Percentiles rank a stretch among this genome's conserved stretches.
Conservation (phyloP, 1,139 yeast species). For the Martiniozyma asiatica region DNA sequence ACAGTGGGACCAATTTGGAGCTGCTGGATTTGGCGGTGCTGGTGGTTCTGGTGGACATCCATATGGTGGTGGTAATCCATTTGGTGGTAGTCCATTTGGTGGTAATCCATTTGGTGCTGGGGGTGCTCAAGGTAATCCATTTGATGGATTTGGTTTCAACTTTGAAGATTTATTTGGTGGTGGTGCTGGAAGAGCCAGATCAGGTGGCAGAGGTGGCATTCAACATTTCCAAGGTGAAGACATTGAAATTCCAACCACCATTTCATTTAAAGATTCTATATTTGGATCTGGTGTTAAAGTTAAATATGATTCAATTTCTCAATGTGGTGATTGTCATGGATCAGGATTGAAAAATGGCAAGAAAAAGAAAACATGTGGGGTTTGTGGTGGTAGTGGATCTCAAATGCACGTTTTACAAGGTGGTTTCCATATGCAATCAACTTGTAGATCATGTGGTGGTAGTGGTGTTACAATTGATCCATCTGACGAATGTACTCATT, state of each 20-base stretch:
- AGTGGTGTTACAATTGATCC: conserved; percentile 68
- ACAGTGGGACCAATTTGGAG: conserved; percentile 86
- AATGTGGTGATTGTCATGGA: conserved; percentile 74
- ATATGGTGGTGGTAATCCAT: conserved; percentile 25
- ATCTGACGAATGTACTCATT: conserved; percentile 59
- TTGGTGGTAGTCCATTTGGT: conserved; percentile 28
- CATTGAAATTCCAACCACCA: conserved; percentile 64
- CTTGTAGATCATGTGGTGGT: conserved; percentile 83
- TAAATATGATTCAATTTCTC: conserved; percentile 62
- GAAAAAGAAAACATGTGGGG: conserved; percentile 64
- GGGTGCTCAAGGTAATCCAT: conserved; percentile 21
- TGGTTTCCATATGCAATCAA: conserved; percentile 94
- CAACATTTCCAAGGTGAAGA: conserved; percentile 85
- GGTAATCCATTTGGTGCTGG: conserved; percentile 31
- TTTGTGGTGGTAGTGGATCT: conserved; percentile 92
- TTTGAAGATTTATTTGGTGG: conserved; percentile 73
- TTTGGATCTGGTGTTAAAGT: conserved; percentile 63
- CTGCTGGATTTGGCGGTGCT: conserved; percentile 60
- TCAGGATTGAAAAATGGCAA: conserved; percentile 74
- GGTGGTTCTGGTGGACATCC: conserved; percentile 35
- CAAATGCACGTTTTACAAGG: conserved; percentile 77
- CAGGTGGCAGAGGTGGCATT: conserved; percentile 30
- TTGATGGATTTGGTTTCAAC: conserved; percentile 31
- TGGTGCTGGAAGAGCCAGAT: conserved; percentile 16
- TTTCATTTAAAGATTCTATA: conserved; percentile 78